Evolutionary conservation across 164 flowering plant genomes (phyloP).

Genomic region (Annona squamosa): DNA sequence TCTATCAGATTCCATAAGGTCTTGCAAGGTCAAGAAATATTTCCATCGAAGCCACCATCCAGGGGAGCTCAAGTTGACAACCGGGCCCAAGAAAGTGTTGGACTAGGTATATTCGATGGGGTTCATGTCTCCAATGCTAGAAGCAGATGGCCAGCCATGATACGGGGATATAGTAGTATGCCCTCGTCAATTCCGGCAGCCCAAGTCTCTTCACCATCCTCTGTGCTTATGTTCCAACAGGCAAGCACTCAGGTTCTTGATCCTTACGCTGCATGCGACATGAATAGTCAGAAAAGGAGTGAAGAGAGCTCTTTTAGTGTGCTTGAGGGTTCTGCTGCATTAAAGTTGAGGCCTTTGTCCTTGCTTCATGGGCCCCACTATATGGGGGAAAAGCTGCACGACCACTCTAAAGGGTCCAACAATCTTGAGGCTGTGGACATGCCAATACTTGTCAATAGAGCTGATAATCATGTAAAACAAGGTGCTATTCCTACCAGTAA

Average conservation of each 20-base stretch:
- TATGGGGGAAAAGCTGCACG: constrained; percentile 11
- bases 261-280: constrained; percentile 8
- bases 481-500: constrained; percentile 27
- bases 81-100: constrained; percentile 25
- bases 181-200: constrained; percentile 21
- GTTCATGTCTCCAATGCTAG: constrained; percentile 24
- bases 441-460: constrained; percentile 11
- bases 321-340: constrained; percentile 13
- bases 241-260: constrained; percentile 25
- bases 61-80: constrained; percentile 21
- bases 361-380: constrained; percentile 8
- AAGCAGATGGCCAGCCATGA: constrained; percentile 33
- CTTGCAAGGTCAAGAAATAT: constrained; percentile 99
- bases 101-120: constrained; percentile 29
- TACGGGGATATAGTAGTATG: constrained; percentile 23
- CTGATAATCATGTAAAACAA: constrained; percentile 18
- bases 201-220: constrained; percentile 66
- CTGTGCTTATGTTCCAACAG: constrained; percentile 67
- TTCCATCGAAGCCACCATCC: constrained; percentile 27
- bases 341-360: constrained; percentile 11
- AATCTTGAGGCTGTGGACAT: constrained; percentile 16
- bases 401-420: constrained; percentile 15
- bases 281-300: constrained; percentile 18
- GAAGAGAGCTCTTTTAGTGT: constrained; percentile 12
- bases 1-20: constrained; percentile 73